Evolutionary conservation across 495 filamentous ascomycete genomes (phyloP), one percentile per base, ranked within the genome.

Genomic region (Trichoderma gamsii): DNA sequence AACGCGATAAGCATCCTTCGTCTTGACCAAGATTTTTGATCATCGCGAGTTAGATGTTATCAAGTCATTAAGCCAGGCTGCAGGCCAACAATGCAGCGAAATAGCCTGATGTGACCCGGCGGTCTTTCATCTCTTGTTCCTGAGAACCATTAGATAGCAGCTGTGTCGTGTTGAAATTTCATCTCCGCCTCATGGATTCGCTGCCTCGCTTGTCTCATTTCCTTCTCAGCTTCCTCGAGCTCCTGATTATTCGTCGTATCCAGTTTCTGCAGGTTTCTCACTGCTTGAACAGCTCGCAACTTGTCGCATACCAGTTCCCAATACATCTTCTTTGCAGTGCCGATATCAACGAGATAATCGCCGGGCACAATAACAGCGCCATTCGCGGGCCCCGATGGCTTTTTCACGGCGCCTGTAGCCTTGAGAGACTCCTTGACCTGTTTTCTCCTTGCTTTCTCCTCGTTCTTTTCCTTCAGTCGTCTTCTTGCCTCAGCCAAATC

Each of bases 1-100:
- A 93, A 94, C 79, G 91, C 90, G 1, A 75, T 89, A 25, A 81
- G 80, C 63, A 80, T 92, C 63, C 75, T 93, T 51, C 81, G 83
- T 65, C 70, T 92, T 66, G 72, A 78, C 70, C 83, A 81, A 70
- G 74, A 79, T 66, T 67, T 29, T 25, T 66, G 38, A 38, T 27
- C 9, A 32, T n/a, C 21, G 52, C 23, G 3, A n/a, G 21, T 5
- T 21, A n/a, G 49, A 16, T n/a, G 12, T 21, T 21, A 2, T 52
- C 49, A 18, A 21, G 15, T 52, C 6, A n/a, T 52, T 44, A 21
- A 52, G 18, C 49, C n/a, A 21, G 49, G n/a, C 18, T n/a, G 16
- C 21, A 21, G 49, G 21, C n/a, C 18, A 18, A 52, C 21, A n/a
- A 52, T 52, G 21, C 5, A n/a, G 16, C 43, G 21, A 52, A 8